phyloP scores from a whole-genome alignment of 2,329 filamentous ascomycete genomes.

The Aspergillus fumigatus region DNA sequence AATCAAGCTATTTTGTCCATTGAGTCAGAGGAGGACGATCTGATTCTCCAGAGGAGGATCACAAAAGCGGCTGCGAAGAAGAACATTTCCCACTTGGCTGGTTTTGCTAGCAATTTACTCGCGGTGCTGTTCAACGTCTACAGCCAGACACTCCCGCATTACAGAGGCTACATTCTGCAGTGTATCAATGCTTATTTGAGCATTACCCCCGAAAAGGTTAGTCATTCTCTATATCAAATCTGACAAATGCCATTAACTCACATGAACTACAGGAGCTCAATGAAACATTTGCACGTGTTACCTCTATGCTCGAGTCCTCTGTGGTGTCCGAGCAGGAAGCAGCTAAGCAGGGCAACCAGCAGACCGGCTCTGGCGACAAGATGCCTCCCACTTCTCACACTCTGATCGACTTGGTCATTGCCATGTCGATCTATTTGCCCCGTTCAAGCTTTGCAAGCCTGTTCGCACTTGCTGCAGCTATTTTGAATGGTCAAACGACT shows the following conservation, averaged over 20 bases:
- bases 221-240: conserved; percentile 3
- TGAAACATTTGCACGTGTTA: conserved; percentile 84
- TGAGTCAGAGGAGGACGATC: conserved; percentile 63
- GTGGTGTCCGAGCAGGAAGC: conserved; percentile 62
- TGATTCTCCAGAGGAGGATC: conserved; percentile 73
- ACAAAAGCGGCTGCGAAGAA: conserved; percentile 68
- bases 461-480: conserved; percentile 79
- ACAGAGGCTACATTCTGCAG: conserved; percentile 82
- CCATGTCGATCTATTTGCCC: conserved; percentile 89
- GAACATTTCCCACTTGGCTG: conserved; percentile 76
- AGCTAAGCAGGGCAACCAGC: conserved; percentile 58
- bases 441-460: conserved; percentile 77
- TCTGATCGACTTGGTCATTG: conserved; percentile 93
- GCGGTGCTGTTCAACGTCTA: conserved; percentile 99
- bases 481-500: conserved; percentile 62
- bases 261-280: conserved; percentile 59
- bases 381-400: conserved; percentile 94
- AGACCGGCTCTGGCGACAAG: conserved; percentile 61
- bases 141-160: conserved; percentile 90
- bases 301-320: conserved; percentile 72
- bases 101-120: conserved; percentile 80
- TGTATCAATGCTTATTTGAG: conserved; percentile 94
- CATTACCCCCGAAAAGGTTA: conserved; percentile 64
- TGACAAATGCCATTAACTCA: not conserved
- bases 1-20: conserved; percentile 75